Evolutionary conservation across 176 grass and related monocot species (phyloP).

Genomic region (Paspalum notatum): DNA sequence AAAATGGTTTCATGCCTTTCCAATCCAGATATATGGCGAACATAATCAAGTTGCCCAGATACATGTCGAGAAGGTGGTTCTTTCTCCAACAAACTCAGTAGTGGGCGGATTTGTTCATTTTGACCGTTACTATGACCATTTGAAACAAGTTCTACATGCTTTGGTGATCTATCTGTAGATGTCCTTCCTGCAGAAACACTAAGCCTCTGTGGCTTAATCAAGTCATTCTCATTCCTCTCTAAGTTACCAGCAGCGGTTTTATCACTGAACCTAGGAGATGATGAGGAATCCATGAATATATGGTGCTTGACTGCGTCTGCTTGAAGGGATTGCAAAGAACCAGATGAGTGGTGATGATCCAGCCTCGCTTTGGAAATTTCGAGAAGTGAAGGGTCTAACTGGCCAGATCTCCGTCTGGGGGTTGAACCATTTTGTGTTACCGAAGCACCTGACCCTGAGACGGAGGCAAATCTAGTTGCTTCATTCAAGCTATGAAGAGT

Average conservation of each 20-base stretch:
- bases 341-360: constrained; percentile 64
- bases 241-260: constrained; percentile 52
- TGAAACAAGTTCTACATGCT: constrained; percentile 72
- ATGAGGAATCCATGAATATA: constrained; percentile 53
- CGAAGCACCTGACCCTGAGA: constrained; percentile 69
- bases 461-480: constrained; percentile 80
- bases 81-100: constrained; percentile 94
- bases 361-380: constrained; percentile 57
- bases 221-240: constrained; percentile 59
- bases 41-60: constrained; percentile 97
- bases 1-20: constrained; percentile 97
- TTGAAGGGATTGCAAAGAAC: constrained; percentile 61
- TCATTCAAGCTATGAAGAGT: constrained; percentile 98
- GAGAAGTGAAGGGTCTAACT: constrained; percentile 60
- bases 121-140: constrained; percentile 66
- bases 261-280: constrained; percentile 70
- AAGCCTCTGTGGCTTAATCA: constrained; percentile 56
- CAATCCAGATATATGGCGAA: constrained; percentile 80
- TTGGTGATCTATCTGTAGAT: constrained; percentile 86
- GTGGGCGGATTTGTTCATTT: constrained; percentile 82
- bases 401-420: constrained; percentile 73
- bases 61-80: constrained; percentile 93
- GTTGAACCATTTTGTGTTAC: constrained; percentile 78
- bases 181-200: constrained; percentile 72
- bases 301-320: constrained; percentile 64